Base-by-base conservation (phyloP, 345 rosid genomes). In the Salix suchowensis region DNA sequence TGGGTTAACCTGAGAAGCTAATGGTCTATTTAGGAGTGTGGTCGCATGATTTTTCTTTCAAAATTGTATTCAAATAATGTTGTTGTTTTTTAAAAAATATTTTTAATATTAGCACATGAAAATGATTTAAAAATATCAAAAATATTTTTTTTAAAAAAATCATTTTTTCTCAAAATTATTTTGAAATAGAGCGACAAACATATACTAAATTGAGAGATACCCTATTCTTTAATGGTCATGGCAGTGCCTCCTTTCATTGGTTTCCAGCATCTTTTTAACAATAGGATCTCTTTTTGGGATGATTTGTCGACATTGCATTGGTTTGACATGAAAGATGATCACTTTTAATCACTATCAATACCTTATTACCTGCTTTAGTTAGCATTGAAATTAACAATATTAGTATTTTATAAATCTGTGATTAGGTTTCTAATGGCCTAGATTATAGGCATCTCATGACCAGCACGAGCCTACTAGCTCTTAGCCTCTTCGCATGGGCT, bases 371-470 rank as follows among this genome's bases (percentile, higher is more conserved):
- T 71, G 52, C 32, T 73, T 61, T 37, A 23, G 61, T 23, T 8
- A 23, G 34, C 24, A 24, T 9, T 9, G 10, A 26, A 10, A 18
- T 16, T 13, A 24, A 15, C 54, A 14, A 23, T 73, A 39, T 40
- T 62, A 74, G 60, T 74, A 74, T 64, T 74, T 34, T 62, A 74
- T 6, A 16, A 64, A 44, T 24, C 44, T 5, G 21, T 44, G 76
- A 64, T 42, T 44, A 64, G 76, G 76, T 12, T 30, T 24, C 61
- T 74, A 11, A 74, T 64, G 58, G 40, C 69, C 75, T 72, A 58
- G 62, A 32, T 39, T 23, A 39, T 72, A 72, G 75, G 75, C 52
- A 58, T 72, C 42, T 50, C 60, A 36, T 71, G 74, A 13, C 40
- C 30, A 65, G 1, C 75, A 60, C 23, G 54, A 72, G 30, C 28